Evolutionary conservation across 768 basidiomycete species (phyloP).

Genomic region (Rhodotorula diobovata): DNA sequence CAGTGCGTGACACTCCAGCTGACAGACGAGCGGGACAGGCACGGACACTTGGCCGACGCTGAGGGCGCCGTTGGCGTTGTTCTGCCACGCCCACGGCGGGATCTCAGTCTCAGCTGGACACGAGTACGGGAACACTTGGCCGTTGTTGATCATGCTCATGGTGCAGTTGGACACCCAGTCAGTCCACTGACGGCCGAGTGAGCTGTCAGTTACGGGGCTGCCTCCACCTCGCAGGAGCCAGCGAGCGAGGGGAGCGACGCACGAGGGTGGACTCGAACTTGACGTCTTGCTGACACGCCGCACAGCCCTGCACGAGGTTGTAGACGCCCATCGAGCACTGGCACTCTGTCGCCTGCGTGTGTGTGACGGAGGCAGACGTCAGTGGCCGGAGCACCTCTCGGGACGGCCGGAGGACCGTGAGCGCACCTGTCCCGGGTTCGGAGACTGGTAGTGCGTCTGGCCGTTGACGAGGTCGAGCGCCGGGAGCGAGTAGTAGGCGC

Average conservation of each 20-base stretch:
- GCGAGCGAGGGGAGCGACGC: background rate
- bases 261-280: constrained; percentile 10
- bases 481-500: constrained; percentile 6
- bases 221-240: background rate
- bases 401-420: background rate
- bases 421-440: constrained; percentile 3
- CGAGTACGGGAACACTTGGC: constrained; percentile 19
- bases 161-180: constrained; percentile 34
- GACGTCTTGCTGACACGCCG: constrained; percentile 16
- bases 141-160: constrained; percentile 18
- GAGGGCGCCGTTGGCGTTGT: constrained; percentile 13
- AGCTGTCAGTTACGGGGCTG: background rate
- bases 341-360: background rate
- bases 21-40: background rate
- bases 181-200: constrained; percentile 13
- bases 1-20: accelerated
- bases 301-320: constrained; percentile 34
- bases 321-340: constrained; percentile 30
- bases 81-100: constrained; percentile 28
- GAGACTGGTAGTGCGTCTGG: constrained; percentile 6
- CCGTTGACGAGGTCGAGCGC: constrained; percentile 8
- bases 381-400: too few species aligned
- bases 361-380: background rate
- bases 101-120: constrained; percentile 2
- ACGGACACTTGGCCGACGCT: background rate